Percentiles rank a stretch among this genome's conserved stretches.
phyloP scores from a whole-genome alignment of 1,284 basidiomycete species.

The Uromyces viciae-fabae region DNA sequence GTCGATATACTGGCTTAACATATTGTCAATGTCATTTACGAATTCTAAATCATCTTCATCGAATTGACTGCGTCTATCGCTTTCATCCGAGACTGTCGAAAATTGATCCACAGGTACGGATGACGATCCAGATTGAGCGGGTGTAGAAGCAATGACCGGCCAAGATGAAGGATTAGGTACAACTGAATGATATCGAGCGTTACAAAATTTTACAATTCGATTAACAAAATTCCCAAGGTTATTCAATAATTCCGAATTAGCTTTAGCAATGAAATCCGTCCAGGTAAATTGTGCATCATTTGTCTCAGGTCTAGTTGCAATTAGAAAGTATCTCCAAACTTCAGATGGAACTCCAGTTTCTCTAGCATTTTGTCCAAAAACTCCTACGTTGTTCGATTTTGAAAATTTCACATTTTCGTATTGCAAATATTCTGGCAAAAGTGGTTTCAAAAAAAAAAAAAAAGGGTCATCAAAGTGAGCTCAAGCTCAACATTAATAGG shows the following conservation, averaged over 20 bases:
- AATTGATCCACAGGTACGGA: neutral
- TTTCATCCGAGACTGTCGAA: neutral
- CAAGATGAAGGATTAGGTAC: slow-evolving; percentile 40
- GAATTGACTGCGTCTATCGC: slow-evolving; percentile 45
- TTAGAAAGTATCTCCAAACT: slow-evolving; percentile 95
- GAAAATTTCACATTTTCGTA: slow-evolving; percentile 99
- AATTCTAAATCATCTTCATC: slow-evolving; percentile 70
- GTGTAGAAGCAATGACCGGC: slow-evolving; percentile 16
- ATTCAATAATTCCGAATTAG: slow-evolving; percentile 90
- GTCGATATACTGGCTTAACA: slow-evolving; percentile 76
- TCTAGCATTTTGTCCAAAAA: slow-evolving; percentile 90
- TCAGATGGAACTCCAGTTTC: slow-evolving; percentile 87
- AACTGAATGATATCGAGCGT: slow-evolving; percentile 22
- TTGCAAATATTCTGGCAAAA: slow-evolving; percentile 78
- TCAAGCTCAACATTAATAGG: slow-evolving; percentile 11
- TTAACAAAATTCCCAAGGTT: slow-evolving; percentile 99
- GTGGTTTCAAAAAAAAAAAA: neutral
- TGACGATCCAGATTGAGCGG: neutral
- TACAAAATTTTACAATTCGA: slow-evolving; percentile 60
- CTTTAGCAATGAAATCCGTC: slow-evolving; percentile 87
- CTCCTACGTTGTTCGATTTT: slow-evolving; percentile 92
- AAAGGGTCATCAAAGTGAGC: neutral
- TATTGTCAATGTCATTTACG: slow-evolving; percentile 72
- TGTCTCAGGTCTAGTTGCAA: slow-evolving; percentile 88
- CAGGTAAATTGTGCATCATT: slow-evolving; percentile 95